Conservation (phyloP, 2,329 filamentous ascomycete genomes). For the Xylariaceae sp. region DNA sequence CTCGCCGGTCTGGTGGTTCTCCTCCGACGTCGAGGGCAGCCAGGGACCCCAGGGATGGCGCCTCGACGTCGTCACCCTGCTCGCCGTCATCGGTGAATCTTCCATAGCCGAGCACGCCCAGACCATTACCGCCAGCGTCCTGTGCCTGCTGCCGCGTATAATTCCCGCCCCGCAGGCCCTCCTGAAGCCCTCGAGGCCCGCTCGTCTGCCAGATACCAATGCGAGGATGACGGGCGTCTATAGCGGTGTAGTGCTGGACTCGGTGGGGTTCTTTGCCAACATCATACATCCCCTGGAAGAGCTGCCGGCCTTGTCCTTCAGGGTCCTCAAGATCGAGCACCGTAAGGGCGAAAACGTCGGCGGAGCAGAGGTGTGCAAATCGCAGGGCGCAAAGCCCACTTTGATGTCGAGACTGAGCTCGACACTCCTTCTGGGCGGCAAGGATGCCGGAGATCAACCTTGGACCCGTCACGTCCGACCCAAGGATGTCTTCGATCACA, state of each 20-base stretch:
- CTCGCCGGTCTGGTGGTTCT: conserved; percentile 18
- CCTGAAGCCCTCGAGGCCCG: conserved; percentile 47
- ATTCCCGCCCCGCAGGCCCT: conserved; percentile 56
- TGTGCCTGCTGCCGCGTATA: conserved; percentile 51
- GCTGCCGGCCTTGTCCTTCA: conserved; percentile 39
- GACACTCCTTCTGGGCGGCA: conserved; percentile 8
- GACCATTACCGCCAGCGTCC: conserved; percentile 49
- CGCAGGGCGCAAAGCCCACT: conserved; percentile 4
- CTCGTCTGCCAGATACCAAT: conserved; percentile 45
- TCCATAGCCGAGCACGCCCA: conserved; percentile 51
- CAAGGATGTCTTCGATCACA: conserved; percentile 10
- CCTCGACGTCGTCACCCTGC: conserved; percentile 54
- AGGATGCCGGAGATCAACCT: no score
- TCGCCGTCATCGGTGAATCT: conserved; percentile 55
- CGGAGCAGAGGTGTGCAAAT: conserved; percentile 12
- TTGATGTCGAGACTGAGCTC: conserved; percentile 8
- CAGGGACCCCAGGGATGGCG: conserved; percentile 38
- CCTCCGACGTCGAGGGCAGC: conserved; percentile 28
- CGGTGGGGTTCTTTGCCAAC: conserved; percentile 55
- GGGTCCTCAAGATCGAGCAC: conserved; percentile 41
- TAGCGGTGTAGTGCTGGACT: conserved; percentile 45
- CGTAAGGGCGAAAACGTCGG: conserved; percentile 21
- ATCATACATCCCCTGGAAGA: conserved; percentile 50
- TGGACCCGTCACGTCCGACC: no score
- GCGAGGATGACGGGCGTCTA: conserved; percentile 52